Conservation (phyloP, 2,329 filamentous ascomycete species). For the Botrytis byssoidea region DNA sequence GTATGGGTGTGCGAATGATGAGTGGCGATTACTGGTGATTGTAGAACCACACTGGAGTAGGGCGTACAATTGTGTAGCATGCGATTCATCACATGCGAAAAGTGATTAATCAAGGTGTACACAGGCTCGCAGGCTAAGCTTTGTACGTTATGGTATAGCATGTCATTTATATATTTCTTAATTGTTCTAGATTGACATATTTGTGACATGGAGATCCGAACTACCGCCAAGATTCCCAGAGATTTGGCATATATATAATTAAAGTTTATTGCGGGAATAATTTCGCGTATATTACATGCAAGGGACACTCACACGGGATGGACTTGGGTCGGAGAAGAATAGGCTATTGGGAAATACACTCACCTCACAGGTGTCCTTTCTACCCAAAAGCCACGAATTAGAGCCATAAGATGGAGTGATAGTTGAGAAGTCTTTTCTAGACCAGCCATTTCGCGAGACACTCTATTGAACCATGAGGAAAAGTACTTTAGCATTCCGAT, state of each 20-base stretch:
- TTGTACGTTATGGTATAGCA: not conserved
- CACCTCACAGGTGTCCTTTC: not conserved
- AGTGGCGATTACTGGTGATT: not conserved
- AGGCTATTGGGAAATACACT: not conserved
- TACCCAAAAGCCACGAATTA: not conserved
- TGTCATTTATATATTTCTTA: not conserved
- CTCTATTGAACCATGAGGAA: not conserved
- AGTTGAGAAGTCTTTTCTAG: not conserved
- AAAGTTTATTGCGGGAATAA: not conserved
- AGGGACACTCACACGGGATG: not conserved
- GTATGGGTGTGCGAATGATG: not conserved
- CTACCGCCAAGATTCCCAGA: not conserved
- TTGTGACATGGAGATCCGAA: not conserved
- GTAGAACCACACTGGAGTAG: not conserved
- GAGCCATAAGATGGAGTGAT: not conserved
- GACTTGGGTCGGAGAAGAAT: not conserved
- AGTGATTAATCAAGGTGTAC: not conserved
- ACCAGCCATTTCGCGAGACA: not conserved
- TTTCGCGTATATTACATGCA: not conserved
- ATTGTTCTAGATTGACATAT: not conserved
- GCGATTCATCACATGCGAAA: not conserved
- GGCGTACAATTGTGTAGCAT: not conserved
- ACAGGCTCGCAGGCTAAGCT: too few relatives aligned
- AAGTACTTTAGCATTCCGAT: not conserved
- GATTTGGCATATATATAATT: not conserved